Evolutionary conservation across 805 yeast species (phyloP), one percentile per base, ranked within the genome.

Genomic region (Candida qinlingensis): DNA sequence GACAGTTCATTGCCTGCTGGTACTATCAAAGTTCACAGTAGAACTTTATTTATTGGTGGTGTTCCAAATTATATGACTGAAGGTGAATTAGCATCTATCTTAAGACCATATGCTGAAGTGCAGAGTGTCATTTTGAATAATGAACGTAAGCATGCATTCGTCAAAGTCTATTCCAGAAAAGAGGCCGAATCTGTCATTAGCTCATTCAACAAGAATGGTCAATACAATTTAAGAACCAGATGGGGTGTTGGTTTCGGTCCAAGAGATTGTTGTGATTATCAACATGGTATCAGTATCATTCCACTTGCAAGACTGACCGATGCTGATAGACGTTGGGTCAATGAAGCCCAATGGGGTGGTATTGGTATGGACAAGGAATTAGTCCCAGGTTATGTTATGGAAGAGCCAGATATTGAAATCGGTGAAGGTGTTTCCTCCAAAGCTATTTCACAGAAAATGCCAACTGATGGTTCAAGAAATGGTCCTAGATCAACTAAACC

Each of bases 211-310:
- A 80, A 83, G 56, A 83, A 82, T 53, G 84, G 85, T 38, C 66
- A 78, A 8, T 69, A 63, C 71, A 80, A 56, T 35, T 72, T 94
- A 57, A 80, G 98, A 68, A 87, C 95, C 5, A 79, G 97, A 64
- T 94, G 99, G 99, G 99, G 98, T 56, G 98, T 94, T 53, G 99
- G 99, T 1, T 94, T 87, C 62, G 99, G 99, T 5, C 99, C 99
- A 47, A 81, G 99, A 72, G 98, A 94, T 66, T 92, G 98, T 72
- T 88, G 96, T 66, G 95, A 94, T 68, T 94, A 94, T 68, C 91
- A 84, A 62, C 84, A 84, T 49, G 99, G 99, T 53, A 76, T 84
- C 37, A 85, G 96, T 51, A 79, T 90, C 36, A 89, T 94, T 52
- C 97, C 98, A 12, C 70, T 94, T 44, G 79, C 79, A 50, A 79